phyloP scores from a whole-genome alignment of 2,329 filamentous ascomycete species.

The Tolypocladium pustulatum region DNA sequence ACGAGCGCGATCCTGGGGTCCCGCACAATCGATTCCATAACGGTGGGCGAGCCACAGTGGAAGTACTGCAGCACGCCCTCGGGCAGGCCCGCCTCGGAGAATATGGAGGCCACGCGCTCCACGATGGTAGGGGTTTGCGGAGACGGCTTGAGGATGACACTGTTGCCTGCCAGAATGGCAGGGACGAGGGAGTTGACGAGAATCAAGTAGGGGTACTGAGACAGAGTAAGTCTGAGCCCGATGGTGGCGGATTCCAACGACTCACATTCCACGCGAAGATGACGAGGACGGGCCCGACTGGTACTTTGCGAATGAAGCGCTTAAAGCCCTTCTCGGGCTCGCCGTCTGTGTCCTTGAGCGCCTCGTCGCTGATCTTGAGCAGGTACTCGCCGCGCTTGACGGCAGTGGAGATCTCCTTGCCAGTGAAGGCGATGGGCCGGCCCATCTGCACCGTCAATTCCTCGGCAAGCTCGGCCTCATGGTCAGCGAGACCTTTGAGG shows the following conservation, averaged over 20 bases:
- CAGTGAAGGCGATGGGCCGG: slow-evolving; percentile 77
- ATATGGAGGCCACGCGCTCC: slow-evolving; percentile 70
- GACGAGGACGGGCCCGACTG: slow-evolving; percentile 77
- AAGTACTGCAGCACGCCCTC: slow-evolving; percentile 82
- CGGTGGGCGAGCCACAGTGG: slow-evolving; percentile 69
- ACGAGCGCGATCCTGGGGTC: slow-evolving; percentile 69
- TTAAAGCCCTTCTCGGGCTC: slow-evolving; percentile 82
- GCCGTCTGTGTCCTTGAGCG: slow-evolving; percentile 69
- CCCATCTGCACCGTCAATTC: slow-evolving; percentile 95
- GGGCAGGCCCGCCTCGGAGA: slow-evolving; percentile 71
- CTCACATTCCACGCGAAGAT: slow-evolving; percentile 95
- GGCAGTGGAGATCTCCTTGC: slow-evolving; percentile 74
- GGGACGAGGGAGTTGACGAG: slow-evolving; percentile 88
- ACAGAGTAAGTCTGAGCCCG: slow-evolving; percentile 2
- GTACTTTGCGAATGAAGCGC: slow-evolving; percentile 79
- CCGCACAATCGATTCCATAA: slow-evolving; percentile 69
- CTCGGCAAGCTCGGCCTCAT: slow-evolving; percentile 68
- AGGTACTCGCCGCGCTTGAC: slow-evolving; percentile 79
- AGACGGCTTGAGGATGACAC: slow-evolving; percentile 87
- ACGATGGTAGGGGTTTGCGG: slow-evolving; percentile 89
- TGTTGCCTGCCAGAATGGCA: slow-evolving; percentile 81
- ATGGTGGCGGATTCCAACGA: slow-evolving; percentile 3
- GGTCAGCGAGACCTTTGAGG: slow-evolving; percentile 56
- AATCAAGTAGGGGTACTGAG: slow-evolving; percentile 85
- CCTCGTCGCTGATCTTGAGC: slow-evolving; percentile 70